A percentile compares a stretch with the other conserved stretches of the same genome.
Evolutionary conservation across 768 basidiomycete genomes (phyloP).

Genomic region (Leccinum aurantiacum): DNA sequence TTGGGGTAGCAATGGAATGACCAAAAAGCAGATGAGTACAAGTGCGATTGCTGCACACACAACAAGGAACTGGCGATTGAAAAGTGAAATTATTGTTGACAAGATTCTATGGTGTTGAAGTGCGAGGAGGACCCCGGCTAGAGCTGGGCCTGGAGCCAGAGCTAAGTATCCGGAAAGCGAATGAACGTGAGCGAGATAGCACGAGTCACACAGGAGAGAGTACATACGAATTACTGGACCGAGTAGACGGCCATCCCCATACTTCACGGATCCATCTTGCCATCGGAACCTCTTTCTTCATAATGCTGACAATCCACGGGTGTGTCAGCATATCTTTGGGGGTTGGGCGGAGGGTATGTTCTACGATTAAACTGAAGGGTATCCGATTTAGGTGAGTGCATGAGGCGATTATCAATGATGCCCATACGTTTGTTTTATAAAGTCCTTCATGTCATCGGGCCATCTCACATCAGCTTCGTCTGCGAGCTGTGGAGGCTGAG

Average conservation of each 20-base stretch:
- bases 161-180: conserved; percentile 5
- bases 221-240: conserved; percentile 28
- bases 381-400: conserved; percentile 5
- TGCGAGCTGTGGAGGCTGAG: conserved; percentile 76
- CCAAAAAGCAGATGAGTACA: conserved; percentile 20
- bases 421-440: conserved; percentile 80
- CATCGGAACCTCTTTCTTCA: conserved; percentile 87
- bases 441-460: conserved; percentile 88
- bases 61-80: conserved; percentile 8
- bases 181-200: background rate
- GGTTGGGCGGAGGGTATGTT: conserved; percentile 66
- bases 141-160: conserved; percentile 31
- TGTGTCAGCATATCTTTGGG: conserved; percentile 83
- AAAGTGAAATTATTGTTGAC: background rate
- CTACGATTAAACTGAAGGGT: conserved; percentile 61
- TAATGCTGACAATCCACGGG: conserved; percentile 75
- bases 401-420: background rate
- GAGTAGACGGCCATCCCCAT: conserved; percentile 68
- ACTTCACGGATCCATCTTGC: conserved; percentile 84
- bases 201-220: background rate
- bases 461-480: conserved; percentile 68
- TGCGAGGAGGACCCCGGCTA: conserved; percentile 27
- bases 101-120: conserved; percentile 27
- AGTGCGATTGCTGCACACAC: conserved; percentile 21
- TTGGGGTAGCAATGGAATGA: conserved; percentile 11